Base-by-base conservation (phyloP, 2,329 filamentous ascomycete species). In the Furcasterigmium furcatum region DNA sequence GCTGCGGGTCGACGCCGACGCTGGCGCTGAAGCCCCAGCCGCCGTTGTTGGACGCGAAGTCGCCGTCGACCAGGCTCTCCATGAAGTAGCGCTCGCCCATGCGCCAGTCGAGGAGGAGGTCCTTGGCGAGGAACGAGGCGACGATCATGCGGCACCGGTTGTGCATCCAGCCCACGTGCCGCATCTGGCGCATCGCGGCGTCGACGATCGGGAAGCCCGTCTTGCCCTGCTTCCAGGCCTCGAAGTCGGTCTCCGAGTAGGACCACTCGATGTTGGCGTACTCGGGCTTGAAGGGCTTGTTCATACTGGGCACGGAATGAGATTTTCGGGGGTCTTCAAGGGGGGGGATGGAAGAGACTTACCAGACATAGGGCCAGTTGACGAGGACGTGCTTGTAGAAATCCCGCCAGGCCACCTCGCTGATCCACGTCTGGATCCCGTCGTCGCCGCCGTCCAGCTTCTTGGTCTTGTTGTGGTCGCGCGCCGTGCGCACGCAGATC, bases 361-460 rank as follows among this genome's bases (percentile, higher is more conserved):
- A 83, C 82, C 84, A 89, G 7, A 91, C 73, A 56, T 91, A 91
- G 0, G 91, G 91, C 88, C 89, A 95, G 49, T 91, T 72, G 1
- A 84, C 87, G 5, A 96, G 68, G 4, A 96, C 87, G 60, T 94
- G 88, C 57, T 85, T 89, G 68, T 95, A 95, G 58, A 95, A 95
- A 57, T 95, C 89, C 13, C 89, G 74, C 89, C 89, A 94, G 0
- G 88, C 89, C 4, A 95, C 75, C 63, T 95, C 89, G 44, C 84
- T 84, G 52, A 94, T 89, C 88, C 88, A 95, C 0, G 74, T 73
- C 42, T 77, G 72, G 46, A 88, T 84, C 0, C 87, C 88, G 14
- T 79, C 65, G 18, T 77, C 75, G 0, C 86, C 85, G 1, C 71
- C 79, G 48, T 90, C 80, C 2, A 95, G 73, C 46, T 81, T 79